These are phyloP conservation scores for Pseudogymnoascus sp. DNA, from an alignment of 2,329 filamentous ascomycete species.

Conservation along the genomic window DNA sequence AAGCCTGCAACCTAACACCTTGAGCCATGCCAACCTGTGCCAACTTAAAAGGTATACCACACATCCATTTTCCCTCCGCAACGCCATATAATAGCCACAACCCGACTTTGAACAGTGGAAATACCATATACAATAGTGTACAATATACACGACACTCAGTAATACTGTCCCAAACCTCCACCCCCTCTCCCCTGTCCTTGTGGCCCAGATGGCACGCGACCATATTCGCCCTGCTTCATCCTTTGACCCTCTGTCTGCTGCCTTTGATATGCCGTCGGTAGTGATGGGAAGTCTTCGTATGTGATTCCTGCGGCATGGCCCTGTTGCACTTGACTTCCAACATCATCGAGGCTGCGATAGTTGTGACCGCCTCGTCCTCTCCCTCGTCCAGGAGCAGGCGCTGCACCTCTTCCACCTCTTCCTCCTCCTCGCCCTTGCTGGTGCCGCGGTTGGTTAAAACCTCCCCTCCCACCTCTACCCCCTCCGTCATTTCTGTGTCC, in stretches of 20 bases:
- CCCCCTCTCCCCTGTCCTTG: neutral
- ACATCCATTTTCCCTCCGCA: neutral
- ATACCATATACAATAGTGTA: neutral
- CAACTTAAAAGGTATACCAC: neutral
- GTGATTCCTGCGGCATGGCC: constrained; percentile 26
- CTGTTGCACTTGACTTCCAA: constrained; percentile 31
- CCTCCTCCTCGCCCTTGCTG: constrained; percentile 16
- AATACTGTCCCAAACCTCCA: neutral
- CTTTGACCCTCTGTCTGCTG: constrained; percentile 18
- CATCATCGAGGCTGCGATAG: constrained; percentile 63
- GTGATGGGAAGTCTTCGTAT: constrained; percentile 30
- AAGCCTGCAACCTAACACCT: neutral
- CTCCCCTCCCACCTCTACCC: constrained; percentile 32
- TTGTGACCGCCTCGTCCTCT: constrained; percentile 41
- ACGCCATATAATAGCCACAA: neutral
- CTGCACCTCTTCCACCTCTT: constrained; percentile 30
- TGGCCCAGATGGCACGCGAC: neutral
- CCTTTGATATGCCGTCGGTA: constrained; percentile 28
- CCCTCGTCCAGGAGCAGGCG: constrained; percentile 31
- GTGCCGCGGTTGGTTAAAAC: constrained; percentile 8
- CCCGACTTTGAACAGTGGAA: neutral
- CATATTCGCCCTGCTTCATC: constrained; percentile 3
- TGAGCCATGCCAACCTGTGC: neutral
- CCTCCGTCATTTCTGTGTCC: constrained; percentile 27
- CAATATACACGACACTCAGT: neutral